Conservation (phyloP, 169 alveolate species). For the Cryptosporidium xiaoi region DNA sequence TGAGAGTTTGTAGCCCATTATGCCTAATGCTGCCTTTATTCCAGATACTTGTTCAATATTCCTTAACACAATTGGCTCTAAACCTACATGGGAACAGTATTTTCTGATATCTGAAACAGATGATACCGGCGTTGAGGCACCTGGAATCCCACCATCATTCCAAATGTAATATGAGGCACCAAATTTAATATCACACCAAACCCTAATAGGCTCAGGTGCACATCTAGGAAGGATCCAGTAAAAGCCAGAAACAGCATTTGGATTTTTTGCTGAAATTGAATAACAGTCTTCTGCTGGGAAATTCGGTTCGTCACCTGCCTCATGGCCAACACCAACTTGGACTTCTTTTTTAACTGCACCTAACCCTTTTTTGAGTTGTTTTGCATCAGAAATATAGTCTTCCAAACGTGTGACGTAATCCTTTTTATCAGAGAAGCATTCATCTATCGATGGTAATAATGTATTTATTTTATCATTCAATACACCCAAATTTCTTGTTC, state of each 20-base stretch:
- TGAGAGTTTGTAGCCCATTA: slow-evolving; percentile 84
- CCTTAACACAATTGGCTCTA: slow-evolving; percentile 87
- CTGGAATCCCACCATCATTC: slow-evolving; percentile 80
- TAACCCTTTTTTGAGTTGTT: slow-evolving; percentile 75
- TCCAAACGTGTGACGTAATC: slow-evolving; percentile 79
- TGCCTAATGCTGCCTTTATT: slow-evolving; percentile 82
- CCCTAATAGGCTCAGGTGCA: slow-evolving; percentile 87
- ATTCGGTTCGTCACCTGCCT: slow-evolving; percentile 85
- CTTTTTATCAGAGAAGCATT: slow-evolving; percentile 81
- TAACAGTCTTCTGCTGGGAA: slow-evolving; percentile 90
- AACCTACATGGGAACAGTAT: slow-evolving; percentile 87
- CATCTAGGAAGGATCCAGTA: slow-evolving; percentile 91
- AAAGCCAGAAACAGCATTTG: slow-evolving; percentile 88
- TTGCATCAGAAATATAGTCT: slow-evolving; percentile 79
- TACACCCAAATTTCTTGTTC: slow-evolving; percentile 81
- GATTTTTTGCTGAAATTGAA: slow-evolving; percentile 82
- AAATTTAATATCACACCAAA: slow-evolving; percentile 88
- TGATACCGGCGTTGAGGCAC: slow-evolving; percentile 78
- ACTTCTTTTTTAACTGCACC: slow-evolving; percentile 75
- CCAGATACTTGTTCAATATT: slow-evolving; percentile 83
- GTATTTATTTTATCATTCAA: slow-evolving; percentile 84
- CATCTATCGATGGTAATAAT: slow-evolving; percentile 81
- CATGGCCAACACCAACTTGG: slow-evolving; percentile 69
- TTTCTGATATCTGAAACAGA: slow-evolving; percentile 84
- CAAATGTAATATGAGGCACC: slow-evolving; percentile 87